Conservation (phyloP, 1,284 basidiomycete species). For the Cryptococcus sp. region DNA sequence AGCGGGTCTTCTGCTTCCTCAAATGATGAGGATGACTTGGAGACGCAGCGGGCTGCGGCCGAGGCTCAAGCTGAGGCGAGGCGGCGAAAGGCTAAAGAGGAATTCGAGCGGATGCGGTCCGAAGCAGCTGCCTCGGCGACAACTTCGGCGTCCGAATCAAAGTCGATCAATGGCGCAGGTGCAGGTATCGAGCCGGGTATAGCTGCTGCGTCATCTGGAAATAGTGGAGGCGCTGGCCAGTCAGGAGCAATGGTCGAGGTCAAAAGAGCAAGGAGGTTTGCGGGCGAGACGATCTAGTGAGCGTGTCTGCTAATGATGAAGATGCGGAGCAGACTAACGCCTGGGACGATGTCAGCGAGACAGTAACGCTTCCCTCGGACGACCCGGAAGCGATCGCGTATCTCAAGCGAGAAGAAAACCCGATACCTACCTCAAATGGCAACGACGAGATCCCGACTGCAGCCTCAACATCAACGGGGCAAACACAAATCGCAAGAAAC, state of each 20-base stretch:
- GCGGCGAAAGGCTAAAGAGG: constrained; percentile 25
- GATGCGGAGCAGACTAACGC: too few species aligned
- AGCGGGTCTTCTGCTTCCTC: constrained; percentile 7
- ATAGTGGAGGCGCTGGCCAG: constrained; percentile 6
- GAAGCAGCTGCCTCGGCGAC: constrained; percentile 14
- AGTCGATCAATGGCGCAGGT: constrained; percentile 11
- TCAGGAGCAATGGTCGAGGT: constrained; percentile 42
- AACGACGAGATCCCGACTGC: background rate
- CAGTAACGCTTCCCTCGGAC: constrained; percentile 29
- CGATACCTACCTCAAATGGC: too few species aligned
- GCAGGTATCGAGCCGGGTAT: background rate
- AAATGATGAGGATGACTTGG: constrained; percentile 21
- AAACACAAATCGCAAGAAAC: background rate
- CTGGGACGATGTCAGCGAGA: constrained; percentile 29
- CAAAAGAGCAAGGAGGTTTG: constrained; percentile 44
- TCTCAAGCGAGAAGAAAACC: background rate
- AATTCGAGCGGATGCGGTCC: constrained; percentile 25
- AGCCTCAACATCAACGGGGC: background rate
- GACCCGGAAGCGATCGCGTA: constrained; percentile 42
- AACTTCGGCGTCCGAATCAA: too few species aligned
- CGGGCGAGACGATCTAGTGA: constrained; percentile 49
- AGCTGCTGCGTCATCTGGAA: background rate
- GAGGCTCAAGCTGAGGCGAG: constrained; percentile 25
- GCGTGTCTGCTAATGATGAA: constrained; percentile 5
- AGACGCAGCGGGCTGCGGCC: constrained; percentile 16